Base-by-base conservation (phyloP, 768 basidiomycete species). In the Suillus luteus region DNA sequence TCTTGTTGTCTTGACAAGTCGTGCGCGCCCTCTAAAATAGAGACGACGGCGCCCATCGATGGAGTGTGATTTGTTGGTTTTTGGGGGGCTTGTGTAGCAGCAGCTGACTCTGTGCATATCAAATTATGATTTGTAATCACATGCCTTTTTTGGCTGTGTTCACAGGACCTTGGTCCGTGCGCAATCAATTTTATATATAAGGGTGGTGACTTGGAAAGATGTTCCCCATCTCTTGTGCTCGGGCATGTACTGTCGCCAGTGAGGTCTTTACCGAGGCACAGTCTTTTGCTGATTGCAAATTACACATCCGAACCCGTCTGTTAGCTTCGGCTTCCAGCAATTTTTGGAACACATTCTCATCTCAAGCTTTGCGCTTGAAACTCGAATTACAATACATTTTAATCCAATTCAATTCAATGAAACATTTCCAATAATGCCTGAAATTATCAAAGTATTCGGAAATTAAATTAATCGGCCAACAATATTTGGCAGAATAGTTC, bases 221-320 rank as follows among this genome's bases (percentile, higher is more conserved):
- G 65, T 74, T 81, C 80, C 70, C 70, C 70, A 88, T 88, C 88
- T 90, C 89, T 93, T 93, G 91, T 92, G 90, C 90, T 92, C 89
- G 91, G 90, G 90, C 89, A 90, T 87, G 90, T 88, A 91, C 89
- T 90, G 88, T 91, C 89, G 88, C 87, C 88, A 90, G 91, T 93
- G 92, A 93, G 90, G 92, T 93, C 83, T 86, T 82, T 90, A 93
- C 91, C 89, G 92, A 93, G 90, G 87, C 88, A 88, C 86, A 90
- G 88, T 90, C 84, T 80, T 90, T 92, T 91, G 90, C 89, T 92
- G 87, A 87, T 92, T 92, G 90, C 90, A 92, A 92, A 92, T 90
- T 91, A 91, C 84, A 91, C 90, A 93, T 93, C 91, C 91, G 90
- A 91, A 92, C 90, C 77, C 90, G 89, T 92, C 90, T 89, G 85